A percentile compares a stretch with the other conserved stretches of the same genome.
Evolutionary conservation across 345 rosid genomes (phyloP).

Genomic region (Gossypium turneri): DNA sequence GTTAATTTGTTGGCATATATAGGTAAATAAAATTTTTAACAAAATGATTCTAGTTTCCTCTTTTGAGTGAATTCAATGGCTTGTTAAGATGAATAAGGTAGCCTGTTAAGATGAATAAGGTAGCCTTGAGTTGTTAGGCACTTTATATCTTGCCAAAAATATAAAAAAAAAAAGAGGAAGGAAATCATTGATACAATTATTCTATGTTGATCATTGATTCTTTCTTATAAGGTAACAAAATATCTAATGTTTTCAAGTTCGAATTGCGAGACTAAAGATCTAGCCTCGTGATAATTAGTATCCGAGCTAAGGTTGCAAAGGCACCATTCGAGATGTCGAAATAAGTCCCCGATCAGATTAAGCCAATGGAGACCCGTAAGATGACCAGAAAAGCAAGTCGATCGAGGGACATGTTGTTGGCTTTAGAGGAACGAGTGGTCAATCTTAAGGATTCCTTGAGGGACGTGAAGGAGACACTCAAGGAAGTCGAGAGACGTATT

Average conservation of each 20-base stretch:
- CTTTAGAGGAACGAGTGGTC: too few relatives aligned
- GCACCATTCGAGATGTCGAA: too few relatives aligned
- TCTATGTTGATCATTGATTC: neutral
- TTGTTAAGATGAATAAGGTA: neutral
- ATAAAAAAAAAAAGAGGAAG: neutral
- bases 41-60: neutral
- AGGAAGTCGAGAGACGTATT: too few relatives aligned
- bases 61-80: neutral
- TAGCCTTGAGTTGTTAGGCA: neutral
- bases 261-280: too few relatives aligned
- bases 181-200: neutral
- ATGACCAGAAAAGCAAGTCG: too few relatives aligned
- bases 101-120: neutral
- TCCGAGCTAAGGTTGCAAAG: too few relatives aligned
- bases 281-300: too few relatives aligned
- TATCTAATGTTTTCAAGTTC: neutral
- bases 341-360: too few relatives aligned
- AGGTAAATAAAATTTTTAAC: neutral
- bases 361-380: too few relatives aligned
- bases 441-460: too few relatives aligned
- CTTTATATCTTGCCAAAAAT: neutral
- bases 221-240: neutral
- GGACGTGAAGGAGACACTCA: too few relatives aligned
- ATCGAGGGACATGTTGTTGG: too few relatives aligned
- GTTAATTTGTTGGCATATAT: neutral